phyloP scores from a whole-genome alignment of 768 basidiomycete species.

The Tremella mesenterica region DNA sequence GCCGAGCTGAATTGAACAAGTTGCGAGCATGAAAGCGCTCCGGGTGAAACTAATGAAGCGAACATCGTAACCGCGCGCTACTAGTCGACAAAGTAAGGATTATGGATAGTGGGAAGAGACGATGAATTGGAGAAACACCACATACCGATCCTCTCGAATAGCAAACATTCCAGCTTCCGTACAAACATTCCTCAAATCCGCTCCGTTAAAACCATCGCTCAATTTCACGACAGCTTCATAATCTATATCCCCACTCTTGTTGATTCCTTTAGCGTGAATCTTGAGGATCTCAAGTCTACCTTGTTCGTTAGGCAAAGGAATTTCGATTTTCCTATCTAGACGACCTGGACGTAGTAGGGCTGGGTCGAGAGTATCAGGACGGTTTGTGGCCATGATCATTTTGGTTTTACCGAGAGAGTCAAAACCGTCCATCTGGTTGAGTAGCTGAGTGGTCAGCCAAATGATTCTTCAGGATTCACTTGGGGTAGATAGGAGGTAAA shows the following conservation, averaged over 20 bases:
- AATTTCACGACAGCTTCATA: conserved; percentile 98
- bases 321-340: conserved; percentile 93
- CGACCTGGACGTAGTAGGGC: conserved; percentile 92
- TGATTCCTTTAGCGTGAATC: conserved; percentile 88
- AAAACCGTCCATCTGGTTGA: conserved; percentile 99
- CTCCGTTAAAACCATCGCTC: conserved; percentile 83
- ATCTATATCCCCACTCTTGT: conserved; percentile 91
- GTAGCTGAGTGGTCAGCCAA: conserved; percentile 51
- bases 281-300: conserved; percentile 93
- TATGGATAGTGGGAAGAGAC: no score
- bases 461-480: neutral
- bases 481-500: neutral
- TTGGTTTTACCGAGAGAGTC: conserved; percentile 92
- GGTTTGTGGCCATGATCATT: conserved; percentile 99
- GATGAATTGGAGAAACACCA: no score
- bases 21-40: no score
- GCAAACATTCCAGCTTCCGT: conserved; percentile 95
- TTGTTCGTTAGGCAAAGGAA: conserved; percentile 94
- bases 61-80: no score
- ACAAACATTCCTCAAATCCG: conserved; percentile 87
- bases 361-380: conserved; percentile 95
- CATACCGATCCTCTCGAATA: conserved; percentile 83
- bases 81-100: no score
- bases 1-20: no score
- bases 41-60: no score